Evolutionary conservation across 2,329 filamentous ascomycete species (phyloP), one percentile per base, ranked within the genome.

Genomic region (Nigrograna mackinnonii): DNA sequence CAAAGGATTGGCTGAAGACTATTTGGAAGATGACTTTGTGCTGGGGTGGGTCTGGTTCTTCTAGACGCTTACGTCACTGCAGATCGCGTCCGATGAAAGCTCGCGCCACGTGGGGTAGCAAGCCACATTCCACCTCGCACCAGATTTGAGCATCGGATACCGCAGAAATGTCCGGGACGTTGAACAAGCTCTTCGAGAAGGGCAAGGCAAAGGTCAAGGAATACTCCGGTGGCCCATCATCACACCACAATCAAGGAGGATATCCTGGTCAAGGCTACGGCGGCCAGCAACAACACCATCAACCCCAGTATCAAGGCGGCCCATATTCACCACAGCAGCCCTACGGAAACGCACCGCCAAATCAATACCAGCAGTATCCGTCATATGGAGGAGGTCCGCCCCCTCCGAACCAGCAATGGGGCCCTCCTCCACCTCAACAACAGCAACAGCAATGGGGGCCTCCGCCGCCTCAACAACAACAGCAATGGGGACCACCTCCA

Each of bases 141-240:
- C n/a, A n/a, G n/a, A n/a, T n/a, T n/a, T n/a, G n/a, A n/a, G n/a
- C n/a, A n/a, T n/a, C n/a, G n/a, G n/a, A n/a, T n/a, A 26, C 35
- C 20, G 14, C 28, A 24, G 46, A 35, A 28, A 66, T 67, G 62
- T 58, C 60, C 21, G 39, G 41, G 24, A 49, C 54, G 4, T 49
- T 67, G 21, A 63, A 68, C 46, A 66, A 66, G 39, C 49, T 65
- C 4, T 47, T 68, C 31, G 64, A 64, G 22, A 66, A 66, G 33
- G 65, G 65, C 32, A 68, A 67, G 44, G 62, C 62, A 3, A 67
- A 68, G 38, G 54, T 64, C n/a, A 62, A 64, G 37, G 61, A 65
- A 43, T 60, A 59, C 39, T n/a, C n/a, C n/a, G n/a, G n/a, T n/a
- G n/a, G n/a, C n/a, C 48, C 49, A 6, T 46, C 53, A 2, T 52